Evolutionary conservation across 345 rosid species (phyloP).

Genomic region (Conringia planisiliqua): DNA sequence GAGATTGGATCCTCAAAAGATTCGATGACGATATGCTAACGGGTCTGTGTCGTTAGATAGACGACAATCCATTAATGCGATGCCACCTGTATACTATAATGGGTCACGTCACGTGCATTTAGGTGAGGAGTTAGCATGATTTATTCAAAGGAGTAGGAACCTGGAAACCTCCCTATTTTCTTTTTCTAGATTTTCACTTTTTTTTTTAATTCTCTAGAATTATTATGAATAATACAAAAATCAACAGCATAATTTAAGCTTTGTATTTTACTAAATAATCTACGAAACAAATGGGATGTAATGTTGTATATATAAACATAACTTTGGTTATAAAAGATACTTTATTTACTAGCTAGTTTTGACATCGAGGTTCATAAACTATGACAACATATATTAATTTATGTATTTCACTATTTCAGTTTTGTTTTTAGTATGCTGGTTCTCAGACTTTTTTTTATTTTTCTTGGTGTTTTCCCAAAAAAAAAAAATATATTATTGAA

Average conservation of each 20-base stretch:
- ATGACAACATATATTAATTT: neutral
- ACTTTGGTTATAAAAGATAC: neutral
- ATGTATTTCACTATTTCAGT: neutral
- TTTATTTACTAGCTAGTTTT: neutral
- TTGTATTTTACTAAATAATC: neutral
- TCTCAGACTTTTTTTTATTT: no score
- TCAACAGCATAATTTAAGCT: neutral
- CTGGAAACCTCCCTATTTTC: conserved; percentile 10
- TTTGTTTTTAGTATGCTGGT: neutral
- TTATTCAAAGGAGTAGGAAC: neutral
- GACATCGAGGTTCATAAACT: neutral
- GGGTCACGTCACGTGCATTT: conserved; percentile 26
- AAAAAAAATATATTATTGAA: no score
- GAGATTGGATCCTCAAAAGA: conserved; percentile 8
- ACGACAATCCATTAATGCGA: conserved; percentile 26
- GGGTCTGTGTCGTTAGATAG: conserved; percentile 27
- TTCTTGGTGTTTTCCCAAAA: no score
- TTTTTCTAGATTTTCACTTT: neutral
- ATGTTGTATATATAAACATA: neutral
- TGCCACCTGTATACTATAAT: conserved; percentile 14
- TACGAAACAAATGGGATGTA: neutral
- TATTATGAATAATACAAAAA: neutral
- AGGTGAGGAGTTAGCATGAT: conserved; percentile 11
- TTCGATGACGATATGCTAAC: conserved; percentile 13
- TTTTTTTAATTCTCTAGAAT: neutral